Evolutionary conservation across 148 eudicot species (phyloP).

Genomic region (Chenopodium formosanum): DNA sequence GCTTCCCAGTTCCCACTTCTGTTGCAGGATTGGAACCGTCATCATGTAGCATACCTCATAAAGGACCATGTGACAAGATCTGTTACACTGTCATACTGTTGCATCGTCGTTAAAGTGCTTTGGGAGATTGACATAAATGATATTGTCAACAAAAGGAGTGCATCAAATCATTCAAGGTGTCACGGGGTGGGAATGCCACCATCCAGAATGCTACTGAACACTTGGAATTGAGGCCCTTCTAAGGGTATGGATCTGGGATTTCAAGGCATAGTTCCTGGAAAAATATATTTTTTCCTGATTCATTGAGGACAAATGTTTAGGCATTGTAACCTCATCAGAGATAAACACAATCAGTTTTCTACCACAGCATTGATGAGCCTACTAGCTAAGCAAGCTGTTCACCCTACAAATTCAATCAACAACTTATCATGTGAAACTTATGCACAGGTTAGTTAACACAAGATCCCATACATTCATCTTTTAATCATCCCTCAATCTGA

Average conservation of each 20-base stretch:
- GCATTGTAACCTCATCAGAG: no score
- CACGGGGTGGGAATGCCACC: neutral
- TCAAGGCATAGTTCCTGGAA: neutral
- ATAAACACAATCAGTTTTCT: no score
- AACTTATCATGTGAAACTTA: no score
- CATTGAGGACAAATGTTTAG: neutral
- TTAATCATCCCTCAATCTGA: no score
- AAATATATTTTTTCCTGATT: no score
- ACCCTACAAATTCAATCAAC: no score
- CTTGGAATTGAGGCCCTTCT: no score
- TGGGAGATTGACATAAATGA: neutral
- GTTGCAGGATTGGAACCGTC: neutral
- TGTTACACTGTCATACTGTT: neutral
- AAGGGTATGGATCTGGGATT: neutral
- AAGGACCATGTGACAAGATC: neutral
- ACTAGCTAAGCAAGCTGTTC: no score
- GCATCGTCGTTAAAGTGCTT: neutral
- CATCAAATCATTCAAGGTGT: neutral
- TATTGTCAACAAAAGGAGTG: neutral
- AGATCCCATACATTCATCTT: no score
- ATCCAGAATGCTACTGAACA: neutral
- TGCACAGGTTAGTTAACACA: no score
- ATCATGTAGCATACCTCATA: neutral
- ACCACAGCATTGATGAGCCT: no score
- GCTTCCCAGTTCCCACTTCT: neutral